Conservation (phyloP, 2,329 filamentous ascomycete genomes). For the Colletotrichum cereale region DNA sequence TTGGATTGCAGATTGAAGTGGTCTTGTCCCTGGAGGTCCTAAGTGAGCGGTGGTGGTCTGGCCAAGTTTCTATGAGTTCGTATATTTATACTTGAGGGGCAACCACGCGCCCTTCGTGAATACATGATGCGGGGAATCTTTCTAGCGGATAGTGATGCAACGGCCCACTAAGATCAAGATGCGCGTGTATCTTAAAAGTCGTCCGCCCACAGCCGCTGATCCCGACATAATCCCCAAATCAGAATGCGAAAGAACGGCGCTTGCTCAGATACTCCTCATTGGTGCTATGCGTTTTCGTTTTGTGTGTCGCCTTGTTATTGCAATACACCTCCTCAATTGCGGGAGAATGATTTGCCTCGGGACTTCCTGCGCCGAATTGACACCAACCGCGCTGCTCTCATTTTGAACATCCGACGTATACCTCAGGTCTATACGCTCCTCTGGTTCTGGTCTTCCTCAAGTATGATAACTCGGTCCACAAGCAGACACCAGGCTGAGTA, state of each 20-base stretch:
- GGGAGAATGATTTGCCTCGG: background rate
- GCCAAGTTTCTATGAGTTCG: background rate
- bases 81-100: background rate
- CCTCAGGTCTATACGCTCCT: background rate
- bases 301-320: background rate
- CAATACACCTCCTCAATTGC: background rate
- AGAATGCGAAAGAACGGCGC: background rate
- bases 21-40: background rate
- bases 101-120: slow-evolving; percentile 5
- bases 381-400: background rate
- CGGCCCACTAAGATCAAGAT: background rate
- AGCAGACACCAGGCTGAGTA: slow-evolving; percentile 17
- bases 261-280: background rate
- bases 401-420: background rate
- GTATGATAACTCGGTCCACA: background rate
- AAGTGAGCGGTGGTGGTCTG: background rate
- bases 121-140: slow-evolving; percentile 13
- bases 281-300: background rate
- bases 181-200: background rate
- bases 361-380: background rate
- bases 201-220: background rate
- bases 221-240: background rate
- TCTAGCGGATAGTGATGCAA: slow-evolving; percentile 14
- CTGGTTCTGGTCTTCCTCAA: background rate
- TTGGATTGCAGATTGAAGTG: background rate